Evolutionary conservation across 768 basidiomycete species (phyloP).

Genomic region (Pholiota conissans): DNA sequence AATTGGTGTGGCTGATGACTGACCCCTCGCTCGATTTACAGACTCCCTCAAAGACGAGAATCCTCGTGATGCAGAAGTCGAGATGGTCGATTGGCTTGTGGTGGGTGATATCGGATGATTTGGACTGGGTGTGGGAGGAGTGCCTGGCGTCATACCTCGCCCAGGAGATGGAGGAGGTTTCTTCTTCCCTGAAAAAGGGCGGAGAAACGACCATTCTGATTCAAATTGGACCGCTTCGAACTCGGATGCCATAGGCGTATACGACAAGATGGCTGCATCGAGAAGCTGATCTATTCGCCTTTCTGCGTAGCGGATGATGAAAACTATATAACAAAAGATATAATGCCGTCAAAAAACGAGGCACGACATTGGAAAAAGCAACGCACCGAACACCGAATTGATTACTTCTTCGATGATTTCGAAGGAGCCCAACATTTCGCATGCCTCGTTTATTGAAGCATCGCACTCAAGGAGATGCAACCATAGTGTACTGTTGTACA

Average conservation of each 20-base stretch:
- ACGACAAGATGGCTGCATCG: slow-evolving; percentile 81
- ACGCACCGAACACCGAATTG: slow-evolving; percentile 89
- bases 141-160: slow-evolving; percentile 37
- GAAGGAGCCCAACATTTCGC: slow-evolving; percentile 83
- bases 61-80: slow-evolving; percentile 48
- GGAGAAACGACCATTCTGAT: slow-evolving; percentile 91
- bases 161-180: slow-evolving; percentile 42
- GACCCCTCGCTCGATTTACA: slow-evolving; percentile 51
- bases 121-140: slow-evolving; percentile 51
- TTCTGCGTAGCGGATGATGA: slow-evolving; percentile 92
- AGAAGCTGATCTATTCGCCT: slow-evolving; percentile 84
- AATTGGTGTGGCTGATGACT: slow-evolving; percentile 44
- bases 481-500: slow-evolving; percentile 89
- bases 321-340: slow-evolving; percentile 65
- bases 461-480: slow-evolving; percentile 91
- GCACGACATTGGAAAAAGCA: not conserved
- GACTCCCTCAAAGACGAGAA: slow-evolving; percentile 73
- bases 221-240: slow-evolving; percentile 89
- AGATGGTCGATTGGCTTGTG: slow-evolving; percentile 37
- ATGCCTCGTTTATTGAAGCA: slow-evolving; percentile 72
- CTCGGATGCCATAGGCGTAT: slow-evolving; percentile 73
- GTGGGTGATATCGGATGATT: slow-evolving; percentile 56
- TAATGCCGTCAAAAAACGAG: slow-evolving; percentile 4
- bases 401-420: slow-evolving; percentile 88
- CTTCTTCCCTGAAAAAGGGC: slow-evolving; percentile 69